Conservation (phyloP, 1,284 basidiomycete genomes). For the Apiotrichum laibachii region DNA sequence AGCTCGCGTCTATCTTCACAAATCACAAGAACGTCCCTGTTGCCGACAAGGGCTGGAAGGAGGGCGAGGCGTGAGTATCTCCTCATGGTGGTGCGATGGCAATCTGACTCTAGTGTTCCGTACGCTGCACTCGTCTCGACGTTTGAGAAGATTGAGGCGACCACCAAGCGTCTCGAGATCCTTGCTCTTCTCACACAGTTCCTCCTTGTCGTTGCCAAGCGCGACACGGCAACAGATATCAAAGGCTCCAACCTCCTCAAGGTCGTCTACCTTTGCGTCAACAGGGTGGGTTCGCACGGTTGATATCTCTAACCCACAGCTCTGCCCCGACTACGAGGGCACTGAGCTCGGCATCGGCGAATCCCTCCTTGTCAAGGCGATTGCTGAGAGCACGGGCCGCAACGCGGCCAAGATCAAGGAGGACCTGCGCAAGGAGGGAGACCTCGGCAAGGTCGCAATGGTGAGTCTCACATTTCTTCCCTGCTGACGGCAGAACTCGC, state of each 20-base stretch:
- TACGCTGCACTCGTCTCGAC: constrained; percentile 87
- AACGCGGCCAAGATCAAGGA: constrained; percentile 78
- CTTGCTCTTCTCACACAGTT: constrained; percentile 83
- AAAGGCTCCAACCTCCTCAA: constrained; percentile 70
- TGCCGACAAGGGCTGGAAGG: constrained; percentile 80
- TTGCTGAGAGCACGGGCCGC: constrained; percentile 89
- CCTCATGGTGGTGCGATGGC: not conserved
- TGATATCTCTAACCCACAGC: constrained; percentile 51
- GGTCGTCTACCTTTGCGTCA: constrained; percentile 94
- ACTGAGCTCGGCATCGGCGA: constrained; percentile 97
- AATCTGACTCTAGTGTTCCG: constrained; percentile 65
- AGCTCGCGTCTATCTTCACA: constrained; percentile 62
- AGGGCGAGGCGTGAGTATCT: constrained; percentile 70
- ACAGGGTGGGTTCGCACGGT: constrained; percentile 62
- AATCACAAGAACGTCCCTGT: constrained; percentile 64
- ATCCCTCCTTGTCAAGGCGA: constrained; percentile 89
- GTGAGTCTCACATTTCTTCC: constrained; percentile 52
- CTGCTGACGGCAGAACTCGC: constrained; percentile 65
- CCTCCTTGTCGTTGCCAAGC: constrained; percentile 81
- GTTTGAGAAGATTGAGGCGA: constrained; percentile 87
- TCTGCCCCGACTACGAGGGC: constrained; percentile 94
- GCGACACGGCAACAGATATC: constrained; percentile 43
- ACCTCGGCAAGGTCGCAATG: constrained; percentile 93
- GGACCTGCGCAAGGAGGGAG: constrained; percentile 90
- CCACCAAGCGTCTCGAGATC: constrained; percentile 94